phyloP scores from a whole-genome alignment of 208 protist species.

The Leishmania major region DNA sequence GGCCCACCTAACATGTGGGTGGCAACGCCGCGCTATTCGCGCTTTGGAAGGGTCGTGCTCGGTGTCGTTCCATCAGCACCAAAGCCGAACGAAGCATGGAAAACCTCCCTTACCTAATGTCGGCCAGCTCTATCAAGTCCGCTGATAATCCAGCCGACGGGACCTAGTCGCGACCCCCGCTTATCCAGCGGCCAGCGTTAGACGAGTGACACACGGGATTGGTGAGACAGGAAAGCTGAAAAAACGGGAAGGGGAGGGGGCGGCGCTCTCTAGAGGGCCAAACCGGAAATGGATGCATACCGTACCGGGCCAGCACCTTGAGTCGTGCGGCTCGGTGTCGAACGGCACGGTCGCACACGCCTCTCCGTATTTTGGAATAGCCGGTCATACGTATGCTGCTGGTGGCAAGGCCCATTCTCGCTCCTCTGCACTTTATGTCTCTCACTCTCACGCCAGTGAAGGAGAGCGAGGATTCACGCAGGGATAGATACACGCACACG shows the following conservation, averaged over 20 bases:
- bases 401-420: background rate
- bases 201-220: background rate
- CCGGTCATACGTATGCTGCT: background rate
- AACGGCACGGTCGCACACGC: background rate
- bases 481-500: background rate
- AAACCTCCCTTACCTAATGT: background rate
- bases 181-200: background rate
- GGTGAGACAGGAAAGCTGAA: background rate
- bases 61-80: background rate
- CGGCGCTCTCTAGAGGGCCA: background rate
- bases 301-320: background rate
- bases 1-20: background rate
- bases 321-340: background rate
- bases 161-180: background rate
- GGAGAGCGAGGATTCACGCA: background rate
- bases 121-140: background rate
- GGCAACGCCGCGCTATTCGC: background rate
- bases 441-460: background rate
- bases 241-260: background rate
- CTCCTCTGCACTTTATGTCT: background rate
- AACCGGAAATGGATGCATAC: background rate
- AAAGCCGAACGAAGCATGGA: background rate
- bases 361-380: background rate
- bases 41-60: background rate
- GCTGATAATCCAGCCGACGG: background rate